Evolutionary conservation across 805 yeast genomes (phyloP), one percentile per base, ranked within the genome.

Genomic region (Metschnikowia bowlesiae): DNA sequence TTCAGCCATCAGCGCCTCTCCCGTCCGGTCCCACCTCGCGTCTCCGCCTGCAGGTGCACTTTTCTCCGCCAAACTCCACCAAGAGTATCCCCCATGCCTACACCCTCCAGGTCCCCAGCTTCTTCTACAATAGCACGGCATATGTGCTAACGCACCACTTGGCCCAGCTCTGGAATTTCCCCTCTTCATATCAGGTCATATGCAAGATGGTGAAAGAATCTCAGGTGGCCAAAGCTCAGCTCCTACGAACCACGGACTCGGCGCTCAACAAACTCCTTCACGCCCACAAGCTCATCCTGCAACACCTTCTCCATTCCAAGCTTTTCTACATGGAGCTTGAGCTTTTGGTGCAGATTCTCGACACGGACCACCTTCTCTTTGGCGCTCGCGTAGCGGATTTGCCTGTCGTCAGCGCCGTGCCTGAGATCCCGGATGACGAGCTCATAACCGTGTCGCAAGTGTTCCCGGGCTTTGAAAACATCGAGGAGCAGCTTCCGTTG

Each of bases 131-230:
- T 29, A 39, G 32, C 43, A 37, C 47, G 28, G 34, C 53, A 26
- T 62, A 59, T 43, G 69, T 69, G 2, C 55, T 73, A 35, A 40
- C 69, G 11, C 63, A 65, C 41, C 66, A 69, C 51, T 57, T 73
- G 46, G 66, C 73, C 7, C 38, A 31, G 29, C 47, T 65, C 8
- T 73, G 74, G 74, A 68, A 66, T 51, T 73, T 60, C 46, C 76
- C 78, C 1, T 72, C 77, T 7, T 67, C 76, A 4, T 73, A 73
- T 51, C 78, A 73, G 54, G 50, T 73, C 18, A 63, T 73, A 30
- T 46, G 52, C n/a, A 61, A 60, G 49, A 35, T 71, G 7, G 51
- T 66, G 16, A 65, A 64, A 45, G 47, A 53, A 6, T 53, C 66
- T 0, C 22, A 39, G 8, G 39, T 54, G 26, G n/a, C 52, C 1